Conservation (phyloP, 768 basidiomycete genomes). For the Boletus huronensis region DNA sequence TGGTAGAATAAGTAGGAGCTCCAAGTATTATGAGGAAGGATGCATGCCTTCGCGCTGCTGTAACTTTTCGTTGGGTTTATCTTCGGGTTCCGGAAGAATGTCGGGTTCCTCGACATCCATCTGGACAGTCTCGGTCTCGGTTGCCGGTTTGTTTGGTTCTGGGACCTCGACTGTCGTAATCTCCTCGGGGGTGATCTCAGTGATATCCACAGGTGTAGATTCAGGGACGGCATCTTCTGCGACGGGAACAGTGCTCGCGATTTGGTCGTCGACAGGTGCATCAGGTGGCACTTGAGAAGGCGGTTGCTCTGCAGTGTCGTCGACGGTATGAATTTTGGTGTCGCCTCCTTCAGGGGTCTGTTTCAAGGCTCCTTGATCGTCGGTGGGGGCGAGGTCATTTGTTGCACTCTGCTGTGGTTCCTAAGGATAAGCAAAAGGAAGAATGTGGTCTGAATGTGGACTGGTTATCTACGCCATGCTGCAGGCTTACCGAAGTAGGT, state of each 20-base stretch:
- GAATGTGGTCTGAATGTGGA: neutral
- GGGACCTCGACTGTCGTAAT: constrained; percentile 1
- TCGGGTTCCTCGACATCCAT: constrained; percentile 16
- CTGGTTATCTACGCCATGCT: neutral
- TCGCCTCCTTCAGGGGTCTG: constrained; percentile 6
- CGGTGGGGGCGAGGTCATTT: constrained; percentile 1
- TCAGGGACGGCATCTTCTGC: constrained; percentile 8
- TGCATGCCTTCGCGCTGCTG: constrained; percentile 24
- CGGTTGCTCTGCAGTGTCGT: constrained; percentile 3
- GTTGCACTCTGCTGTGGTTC: constrained; percentile 8
- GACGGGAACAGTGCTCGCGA: neutral
- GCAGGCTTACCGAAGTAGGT: constrained; percentile 9
- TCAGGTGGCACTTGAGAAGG: neutral
- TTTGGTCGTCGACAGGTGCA: constrained; percentile 6
- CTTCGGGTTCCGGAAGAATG: constrained; percentile 12
- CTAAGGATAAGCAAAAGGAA: neutral
- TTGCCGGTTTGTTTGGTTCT: neutral
- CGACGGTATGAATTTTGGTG: neutral
- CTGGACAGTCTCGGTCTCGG: constrained; percentile 3
- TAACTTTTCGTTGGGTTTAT: neutral
- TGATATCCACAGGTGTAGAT: constrained; percentile 2
- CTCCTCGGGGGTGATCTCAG: constrained; percentile 10
- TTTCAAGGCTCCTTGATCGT: neutral
- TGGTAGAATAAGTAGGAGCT: neutral
- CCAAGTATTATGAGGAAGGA: neutral